Evolutionary conservation across 805 yeast genomes (phyloP).

Genomic region (Yarrowia porcina): DNA sequence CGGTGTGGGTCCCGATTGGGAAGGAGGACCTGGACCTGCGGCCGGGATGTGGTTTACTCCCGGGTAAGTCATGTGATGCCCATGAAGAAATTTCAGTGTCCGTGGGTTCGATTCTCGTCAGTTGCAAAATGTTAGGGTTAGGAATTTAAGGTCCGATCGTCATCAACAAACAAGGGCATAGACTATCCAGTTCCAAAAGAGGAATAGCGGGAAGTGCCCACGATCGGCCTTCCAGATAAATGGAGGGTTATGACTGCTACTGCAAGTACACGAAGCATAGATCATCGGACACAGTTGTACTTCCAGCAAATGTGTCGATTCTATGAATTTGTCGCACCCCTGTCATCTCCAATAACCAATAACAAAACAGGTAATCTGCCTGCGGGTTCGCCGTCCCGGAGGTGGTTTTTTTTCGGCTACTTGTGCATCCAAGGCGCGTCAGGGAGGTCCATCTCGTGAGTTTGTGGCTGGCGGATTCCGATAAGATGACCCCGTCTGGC

Average conservation of each 20-base stretch:
- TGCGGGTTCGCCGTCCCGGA: background rate
- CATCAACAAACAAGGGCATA: too few species aligned
- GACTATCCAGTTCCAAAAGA: too few species aligned
- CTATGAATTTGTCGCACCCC: too few species aligned
- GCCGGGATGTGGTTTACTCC: background rate
- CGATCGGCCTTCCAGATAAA: too few species aligned
- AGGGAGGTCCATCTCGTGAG: background rate
- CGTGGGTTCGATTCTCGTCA: background rate
- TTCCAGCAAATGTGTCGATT: too few species aligned
- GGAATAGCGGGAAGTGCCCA: too few species aligned
- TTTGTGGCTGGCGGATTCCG: slow-evolving; percentile 15
- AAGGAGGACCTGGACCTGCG: background rate
- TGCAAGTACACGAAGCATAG: too few species aligned
- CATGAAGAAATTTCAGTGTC: too few species aligned
- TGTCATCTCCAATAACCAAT: background rate
- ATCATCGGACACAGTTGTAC: too few species aligned
- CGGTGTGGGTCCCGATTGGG: background rate
- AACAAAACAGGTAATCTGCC: background rate
- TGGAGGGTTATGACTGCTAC: too few species aligned
- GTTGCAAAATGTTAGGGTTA: too few species aligned
- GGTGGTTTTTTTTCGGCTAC: background rate
- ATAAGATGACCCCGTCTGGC: background rate
- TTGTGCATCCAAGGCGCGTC: slow-evolving; percentile 10
- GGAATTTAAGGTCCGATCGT: too few species aligned
- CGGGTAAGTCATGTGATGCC: slow-evolving; percentile 17